Conservation (phyloP, 192 early-diverging fungal species). For the Coemansia sp. region DNA sequence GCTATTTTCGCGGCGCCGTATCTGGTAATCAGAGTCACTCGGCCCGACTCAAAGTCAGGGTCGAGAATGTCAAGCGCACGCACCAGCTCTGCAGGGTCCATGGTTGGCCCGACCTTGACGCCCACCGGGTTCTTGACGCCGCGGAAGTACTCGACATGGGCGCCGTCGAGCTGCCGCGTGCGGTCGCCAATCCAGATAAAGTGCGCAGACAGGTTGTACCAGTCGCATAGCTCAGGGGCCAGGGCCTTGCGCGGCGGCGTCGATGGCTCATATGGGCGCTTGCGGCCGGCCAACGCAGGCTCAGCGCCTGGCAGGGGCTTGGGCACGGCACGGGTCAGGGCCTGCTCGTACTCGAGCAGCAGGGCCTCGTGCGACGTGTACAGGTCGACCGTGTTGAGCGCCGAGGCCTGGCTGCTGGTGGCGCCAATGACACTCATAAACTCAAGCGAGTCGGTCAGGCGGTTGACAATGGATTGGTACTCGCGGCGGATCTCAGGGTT, state of each 20-base stretch:
- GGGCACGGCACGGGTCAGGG: slow-evolving; percentile 68
- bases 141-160: slow-evolving; percentile 95
- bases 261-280: slow-evolving; percentile 39
- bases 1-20: slow-evolving; percentile 87
- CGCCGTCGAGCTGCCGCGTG: slow-evolving; percentile 91
- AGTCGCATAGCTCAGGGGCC: slow-evolving; percentile 55
- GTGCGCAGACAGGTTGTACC: slow-evolving; percentile 93
- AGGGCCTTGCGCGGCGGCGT: slow-evolving; percentile 37
- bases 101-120: slow-evolving; percentile 91
- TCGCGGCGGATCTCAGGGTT: slow-evolving; percentile 72
- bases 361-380: slow-evolving; percentile 97
- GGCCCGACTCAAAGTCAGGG: slow-evolving; percentile 80
- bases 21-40: slow-evolving; percentile 92
- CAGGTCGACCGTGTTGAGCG: slow-evolving; percentile 80
- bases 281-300: slow-evolving; percentile 7
- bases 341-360: slow-evolving; percentile 87
- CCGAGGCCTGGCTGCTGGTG: slow-evolving; percentile 54
- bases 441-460: slow-evolving; percentile 81
- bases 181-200: slow-evolving; percentile 99
- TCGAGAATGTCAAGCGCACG: slow-evolving; percentile 84
- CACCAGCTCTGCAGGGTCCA: slow-evolving; percentile 82
- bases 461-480: slow-evolving; percentile 87
- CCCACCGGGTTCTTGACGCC: slow-evolving; percentile 98
- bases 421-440: slow-evolving; percentile 97
- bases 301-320: slow-evolving; percentile 22